phyloP scores from a whole-genome alignment of 768 basidiomycete species.

The Boletus huronensis region DNA sequence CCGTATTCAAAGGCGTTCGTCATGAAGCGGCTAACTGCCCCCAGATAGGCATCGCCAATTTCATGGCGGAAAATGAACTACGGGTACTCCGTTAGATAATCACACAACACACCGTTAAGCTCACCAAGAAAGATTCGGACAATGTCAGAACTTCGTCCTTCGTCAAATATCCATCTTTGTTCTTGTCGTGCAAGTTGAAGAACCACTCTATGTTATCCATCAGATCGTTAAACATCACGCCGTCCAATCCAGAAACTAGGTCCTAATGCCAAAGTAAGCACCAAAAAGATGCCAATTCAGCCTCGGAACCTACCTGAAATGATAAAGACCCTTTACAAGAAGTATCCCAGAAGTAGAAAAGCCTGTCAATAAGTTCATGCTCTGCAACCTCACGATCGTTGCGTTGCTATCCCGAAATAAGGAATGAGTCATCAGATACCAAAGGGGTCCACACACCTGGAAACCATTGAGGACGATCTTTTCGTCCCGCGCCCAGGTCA shows the following conservation, averaged over 20 bases:
- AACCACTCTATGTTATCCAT: slow-evolving; percentile 99
- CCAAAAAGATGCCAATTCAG: neutral
- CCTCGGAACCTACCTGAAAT: slow-evolving; percentile 60
- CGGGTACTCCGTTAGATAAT: slow-evolving; percentile 2
- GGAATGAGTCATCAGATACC: neutral
- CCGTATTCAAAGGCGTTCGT: slow-evolving; percentile 98
- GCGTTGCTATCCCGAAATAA: slow-evolving; percentile 56
- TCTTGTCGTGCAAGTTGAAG: slow-evolving; percentile 92
- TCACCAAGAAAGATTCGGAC: slow-evolving; percentile 88
- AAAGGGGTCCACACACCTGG: slow-evolving; percentile 46
- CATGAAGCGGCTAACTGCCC: slow-evolving; percentile 95
- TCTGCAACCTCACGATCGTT: slow-evolving; percentile 89
- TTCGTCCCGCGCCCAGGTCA: slow-evolving; percentile 95
- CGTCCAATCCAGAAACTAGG: slow-evolving; percentile 82
- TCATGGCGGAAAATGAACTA: slow-evolving; percentile 99
- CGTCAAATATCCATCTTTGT: slow-evolving; percentile 92
- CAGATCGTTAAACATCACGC: slow-evolving; percentile 92
- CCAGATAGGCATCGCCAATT: slow-evolving; percentile 93
- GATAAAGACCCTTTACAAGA: slow-evolving; percentile 79
- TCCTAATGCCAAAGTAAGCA: slow-evolving; percentile 50
- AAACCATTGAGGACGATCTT: slow-evolving; percentile 91
- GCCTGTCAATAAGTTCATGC: slow-evolving; percentile 89
- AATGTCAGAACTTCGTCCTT: slow-evolving; percentile 96
- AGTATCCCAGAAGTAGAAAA: slow-evolving; percentile 95
- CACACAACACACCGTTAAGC: neutral